Evolutionary conservation across 2,329 filamentous ascomycete species (phyloP), one percentile per base, ranked within the genome.

Genomic region (Aphanoascus verrucosus): DNA sequence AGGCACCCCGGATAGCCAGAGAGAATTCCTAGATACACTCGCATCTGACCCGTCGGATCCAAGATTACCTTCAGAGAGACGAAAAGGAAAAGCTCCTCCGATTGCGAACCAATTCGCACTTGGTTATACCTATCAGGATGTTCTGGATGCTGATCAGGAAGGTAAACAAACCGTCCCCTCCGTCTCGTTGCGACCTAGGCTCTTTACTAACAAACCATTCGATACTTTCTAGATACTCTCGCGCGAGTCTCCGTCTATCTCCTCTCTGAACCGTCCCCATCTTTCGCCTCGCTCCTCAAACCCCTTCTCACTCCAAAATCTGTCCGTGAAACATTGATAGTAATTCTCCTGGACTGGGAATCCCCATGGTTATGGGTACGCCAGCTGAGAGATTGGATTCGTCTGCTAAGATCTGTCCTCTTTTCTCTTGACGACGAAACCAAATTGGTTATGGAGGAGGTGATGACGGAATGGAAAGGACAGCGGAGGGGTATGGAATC

Each of bases 101-200:
- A 80, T 95, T 64, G 90, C 90, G 53, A 96, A 96, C 66, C 86
- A 85, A 65, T 95, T 94, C 69, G 90, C 90, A 9, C 73, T 96
- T 56, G 90, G 90, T 49, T 96, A 96, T 68, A 95, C 90, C 52
- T 96, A 95, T 71, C 88, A 94, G 67, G 88, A 96, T 70, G 88
- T 96, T 37, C 77, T 95, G 37, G 90, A 96, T 69, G 85, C 88
- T 54, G 90, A 96, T 66, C 89, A 94, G 69, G 91, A 96, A 76
- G 87, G 87, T 89, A 70, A 55, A 69, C 63, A 38, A 7, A 3
- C 42, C 14, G 17, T 15, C 11, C 7, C 4, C 1, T 34, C 38
- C 19, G 11, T 4, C 40, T 17, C n/a, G 35, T 15, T 19, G 31
- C 38, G 49, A 19, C 8, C 17, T 34, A 49, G 49, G 7, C 32